These are phyloP conservation scores for Aspergillus sojae DNA, from an alignment of 2,329 filamentous ascomycete species.

Conservation along the genomic window DNA sequence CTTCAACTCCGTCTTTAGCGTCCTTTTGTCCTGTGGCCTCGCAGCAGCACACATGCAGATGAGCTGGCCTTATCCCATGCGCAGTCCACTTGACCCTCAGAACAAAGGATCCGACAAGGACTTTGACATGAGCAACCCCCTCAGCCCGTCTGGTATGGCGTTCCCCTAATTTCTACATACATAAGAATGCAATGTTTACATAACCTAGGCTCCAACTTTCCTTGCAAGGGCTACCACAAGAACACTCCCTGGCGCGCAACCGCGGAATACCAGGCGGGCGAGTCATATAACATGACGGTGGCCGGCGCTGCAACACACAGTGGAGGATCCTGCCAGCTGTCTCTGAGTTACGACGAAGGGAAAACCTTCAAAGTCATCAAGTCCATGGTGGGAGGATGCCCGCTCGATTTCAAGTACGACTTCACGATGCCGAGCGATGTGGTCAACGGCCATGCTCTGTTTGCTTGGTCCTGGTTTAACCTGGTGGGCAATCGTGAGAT, in stretches of 20 bases:
- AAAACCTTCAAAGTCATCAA: conserved; percentile 67
- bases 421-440: conserved; percentile 67
- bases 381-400: conserved; percentile 59
- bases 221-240: conserved; percentile 69
- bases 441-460: conserved; percentile 59
- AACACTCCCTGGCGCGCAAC: conserved; percentile 53
- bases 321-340: conserved; percentile 74
- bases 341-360: conserved; percentile 70
- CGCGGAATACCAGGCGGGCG: conserved; percentile 62
- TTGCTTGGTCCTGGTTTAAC: conserved; percentile 77
- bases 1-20: conserved; percentile 1
- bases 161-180: too few relatives aligned
- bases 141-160: conserved; percentile 46
- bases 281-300: conserved; percentile 63
- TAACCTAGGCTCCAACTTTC: conserved; percentile 59
- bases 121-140: conserved; percentile 69
- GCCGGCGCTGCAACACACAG: conserved; percentile 62
- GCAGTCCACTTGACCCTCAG: conserved; percentile 46
- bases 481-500: conserved; percentile 72
- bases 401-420: conserved; percentile 53
- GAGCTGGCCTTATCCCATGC: conserved; percentile 53
- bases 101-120: conserved; percentile 54
- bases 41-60: conserved; percentile 53
- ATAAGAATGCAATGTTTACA: neutral
- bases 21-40: conserved; percentile 1